Evolutionary conservation across 2,329 filamentous ascomycete genomes (phyloP).

Genomic region (Metarhizium sp.): DNA sequence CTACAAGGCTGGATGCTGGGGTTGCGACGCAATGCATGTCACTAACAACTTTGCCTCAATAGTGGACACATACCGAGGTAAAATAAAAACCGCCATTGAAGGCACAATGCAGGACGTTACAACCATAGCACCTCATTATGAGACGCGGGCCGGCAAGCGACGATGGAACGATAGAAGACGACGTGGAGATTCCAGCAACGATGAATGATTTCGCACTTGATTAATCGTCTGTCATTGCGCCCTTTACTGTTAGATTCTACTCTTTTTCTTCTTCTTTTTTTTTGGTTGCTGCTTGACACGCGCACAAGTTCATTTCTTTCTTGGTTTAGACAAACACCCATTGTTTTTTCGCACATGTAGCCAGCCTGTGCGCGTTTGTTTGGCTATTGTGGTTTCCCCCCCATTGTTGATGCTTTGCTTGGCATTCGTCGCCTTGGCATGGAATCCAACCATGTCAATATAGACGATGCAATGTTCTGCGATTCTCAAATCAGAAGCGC

Average conservation of each 20-base stretch:
- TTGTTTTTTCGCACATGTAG: neutral
- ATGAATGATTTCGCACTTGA: conserved; percentile 13
- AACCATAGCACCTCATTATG: conserved; percentile 72
- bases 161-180: conserved; percentile 54
- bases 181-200: conserved; percentile 20
- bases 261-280: too few species aligned
- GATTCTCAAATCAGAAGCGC: neutral
- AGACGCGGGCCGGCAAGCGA: conserved; percentile 80
- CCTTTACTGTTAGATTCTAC: neutral
- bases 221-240: neutral
- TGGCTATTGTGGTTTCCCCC: neutral
- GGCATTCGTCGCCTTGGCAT: neutral
- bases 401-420: neutral
- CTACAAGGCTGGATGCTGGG: neutral
- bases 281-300: neutral
- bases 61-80: conserved; percentile 94
- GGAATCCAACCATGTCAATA: neutral
- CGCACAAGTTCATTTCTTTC: neutral
- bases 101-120: conserved; percentile 66
- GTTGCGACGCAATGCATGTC: neutral
- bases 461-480: neutral
- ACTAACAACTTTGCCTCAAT: conserved; percentile 7
- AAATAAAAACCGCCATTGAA: conserved; percentile 76
- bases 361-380: neutral
- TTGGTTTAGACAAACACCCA: neutral